phyloP scores from a whole-genome alignment of 108 stramenopile genomes.

The Nannochloropsis gaditana region DNA sequence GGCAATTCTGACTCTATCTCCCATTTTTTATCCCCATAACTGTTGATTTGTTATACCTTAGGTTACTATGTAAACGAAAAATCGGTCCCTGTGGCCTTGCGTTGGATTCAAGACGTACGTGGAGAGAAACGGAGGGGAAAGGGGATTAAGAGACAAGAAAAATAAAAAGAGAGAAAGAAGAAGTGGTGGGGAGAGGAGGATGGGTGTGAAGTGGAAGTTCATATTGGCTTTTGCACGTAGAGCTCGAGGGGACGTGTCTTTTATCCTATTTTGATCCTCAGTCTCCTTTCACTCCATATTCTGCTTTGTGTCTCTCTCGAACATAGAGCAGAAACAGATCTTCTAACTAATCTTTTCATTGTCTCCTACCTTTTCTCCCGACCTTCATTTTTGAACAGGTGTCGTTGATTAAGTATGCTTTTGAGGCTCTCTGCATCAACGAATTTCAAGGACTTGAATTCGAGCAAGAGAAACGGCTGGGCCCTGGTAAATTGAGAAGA shows the following conservation, averaged over 20 bases:
- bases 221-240: neutral
- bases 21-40: neutral
- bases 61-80: neutral
- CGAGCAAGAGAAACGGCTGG: slow-evolving; percentile 21
- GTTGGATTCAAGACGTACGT: neutral
- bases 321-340: neutral
- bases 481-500: neutral
- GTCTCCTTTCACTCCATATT: neutral
- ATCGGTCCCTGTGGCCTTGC: neutral
- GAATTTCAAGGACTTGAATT: slow-evolving; percentile 40
- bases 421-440: slow-evolving; percentile 43
- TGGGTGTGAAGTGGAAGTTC: neutral
- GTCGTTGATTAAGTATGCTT: slow-evolving; percentile 44
- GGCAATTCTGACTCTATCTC: neutral
- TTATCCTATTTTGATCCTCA: neutral
- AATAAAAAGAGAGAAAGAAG: neutral
- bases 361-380: neutral
- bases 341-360: neutral
- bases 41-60: neutral
- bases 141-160: neutral
- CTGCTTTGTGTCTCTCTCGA: neutral
- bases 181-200: neutral
- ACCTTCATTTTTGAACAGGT: slow-evolving; percentile 32
- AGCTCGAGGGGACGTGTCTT: neutral
- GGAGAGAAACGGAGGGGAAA: neutral